Base-by-base conservation (phyloP, 257 asterid species). In the Jaltomata sinuosa region DNA sequence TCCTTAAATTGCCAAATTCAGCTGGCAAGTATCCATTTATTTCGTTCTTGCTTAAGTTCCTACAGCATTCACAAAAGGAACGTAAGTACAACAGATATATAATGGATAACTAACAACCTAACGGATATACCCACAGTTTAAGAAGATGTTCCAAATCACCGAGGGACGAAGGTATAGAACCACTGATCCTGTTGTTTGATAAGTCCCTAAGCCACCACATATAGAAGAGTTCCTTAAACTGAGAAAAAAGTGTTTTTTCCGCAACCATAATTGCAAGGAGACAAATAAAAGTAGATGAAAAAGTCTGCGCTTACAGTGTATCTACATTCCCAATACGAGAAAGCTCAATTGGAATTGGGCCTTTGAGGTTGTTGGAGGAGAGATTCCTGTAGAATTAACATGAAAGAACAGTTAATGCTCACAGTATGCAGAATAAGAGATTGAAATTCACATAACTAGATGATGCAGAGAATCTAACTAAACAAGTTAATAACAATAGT, bases 61-160 rank as follows among this genome's bases (percentile, higher is more conserved):
- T 97, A 90, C 79, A 1, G 25, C 76, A 81, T 72, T 52, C 69
- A 50, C 32, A 42, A 36, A 45, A 80, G 79, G 57, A 27, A 47
- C 21, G 40, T 6, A 40, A 45, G 57, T 14, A 79, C 11, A 68
- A n/a, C 3, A 22, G n/a, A 16, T 5, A 54, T 16, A 21, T 31
- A 25, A 84, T 27, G 8, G 29, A 22, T 36, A 31, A 29, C 79
- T n/a, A 72, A n/a, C 52, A 22, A 18, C 47, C 36, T 15, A 52
- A 67, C 8, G 31, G 38, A 29, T n/a, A 8, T 61, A 88, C 97
- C 90, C 84, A 95, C 99, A 97, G 90, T 86, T 95, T 97, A 77
- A 97, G 87, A 85, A 97, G 99, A 89, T 97, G 99, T 89, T 97
- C 99, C 93, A 95, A 89, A 88, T 97, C 99, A 72, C 99, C 99